Percentiles rank a stretch among this genome's conserved stretches.
Conservation (phyloP, 805 yeast species). For the Monosporozyma aquatica region DNA sequence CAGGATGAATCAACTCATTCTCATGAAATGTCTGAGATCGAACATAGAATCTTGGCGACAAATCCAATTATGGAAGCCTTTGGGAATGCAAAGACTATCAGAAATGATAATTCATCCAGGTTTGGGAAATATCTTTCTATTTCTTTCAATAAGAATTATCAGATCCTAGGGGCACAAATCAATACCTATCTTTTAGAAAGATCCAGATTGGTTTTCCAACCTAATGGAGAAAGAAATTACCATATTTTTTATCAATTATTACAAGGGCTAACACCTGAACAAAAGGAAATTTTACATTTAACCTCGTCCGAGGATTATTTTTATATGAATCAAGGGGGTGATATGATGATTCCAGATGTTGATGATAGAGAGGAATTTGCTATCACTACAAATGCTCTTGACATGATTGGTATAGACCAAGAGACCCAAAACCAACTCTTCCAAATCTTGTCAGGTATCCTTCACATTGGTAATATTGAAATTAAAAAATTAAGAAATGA, state of each 20-base stretch:
- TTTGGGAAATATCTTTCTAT: slow-evolving; percentile 94
- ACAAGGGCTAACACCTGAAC: slow-evolving; percentile 52
- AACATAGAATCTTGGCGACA: slow-evolving; percentile 89
- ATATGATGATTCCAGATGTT: slow-evolving; percentile 57
- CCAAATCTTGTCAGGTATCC: slow-evolving; percentile 73
- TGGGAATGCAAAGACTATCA: slow-evolving; percentile 89
- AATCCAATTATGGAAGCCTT: slow-evolving; percentile 88
- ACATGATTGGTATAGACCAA: slow-evolving; percentile 62
- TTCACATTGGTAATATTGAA: slow-evolving; percentile 89
- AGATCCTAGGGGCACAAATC: slow-evolving; percentile 88
- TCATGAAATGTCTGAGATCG: slow-evolving; percentile 75
- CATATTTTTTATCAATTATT: slow-evolving; percentile 89
- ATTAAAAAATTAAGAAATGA: slow-evolving; percentile 78
- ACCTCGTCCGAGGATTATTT: slow-evolving; percentile 58
- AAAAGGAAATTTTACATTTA: slow-evolving; percentile 51
- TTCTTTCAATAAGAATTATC: slow-evolving; percentile 62
- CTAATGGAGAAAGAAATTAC: slow-evolving; percentile 79
- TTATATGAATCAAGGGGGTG: slow-evolving; percentile 87
- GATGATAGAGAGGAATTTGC: slow-evolving; percentile 75
- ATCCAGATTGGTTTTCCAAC: slow-evolving; percentile 90
- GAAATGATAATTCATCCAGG: slow-evolving; percentile 90
- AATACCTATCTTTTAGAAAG: slow-evolving; percentile 90
- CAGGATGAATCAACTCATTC: slow-evolving; percentile 39
- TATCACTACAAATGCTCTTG: slow-evolving; percentile 66
- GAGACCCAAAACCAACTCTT: slow-evolving; percentile 61